Conservation (phyloP, 441 rosid genomes). For the Aquilaria agallochum region DNA sequence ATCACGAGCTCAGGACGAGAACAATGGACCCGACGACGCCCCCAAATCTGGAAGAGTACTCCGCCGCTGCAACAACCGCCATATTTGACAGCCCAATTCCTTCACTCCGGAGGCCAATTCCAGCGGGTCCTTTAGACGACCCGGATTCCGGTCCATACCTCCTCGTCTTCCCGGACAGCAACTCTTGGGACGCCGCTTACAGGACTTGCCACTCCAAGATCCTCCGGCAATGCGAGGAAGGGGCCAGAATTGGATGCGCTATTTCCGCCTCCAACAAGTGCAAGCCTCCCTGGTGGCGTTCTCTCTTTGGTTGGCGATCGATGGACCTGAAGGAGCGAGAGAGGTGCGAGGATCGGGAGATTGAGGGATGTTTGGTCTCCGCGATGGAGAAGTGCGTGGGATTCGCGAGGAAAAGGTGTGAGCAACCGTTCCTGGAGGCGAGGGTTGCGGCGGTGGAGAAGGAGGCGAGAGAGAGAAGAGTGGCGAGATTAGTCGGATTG, state of each 20-base stretch:
- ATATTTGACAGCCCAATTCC: slow-evolving; percentile 45
- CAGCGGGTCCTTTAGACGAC: slow-evolving; percentile 33
- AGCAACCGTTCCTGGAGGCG: slow-evolving; percentile 43
- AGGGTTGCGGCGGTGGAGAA: slow-evolving; percentile 36
- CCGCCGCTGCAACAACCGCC: slow-evolving; percentile 44
- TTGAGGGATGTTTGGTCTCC: slow-evolving; percentile 46
- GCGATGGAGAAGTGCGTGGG: slow-evolving; percentile 56
- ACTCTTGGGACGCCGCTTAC: slow-evolving; percentile 52
- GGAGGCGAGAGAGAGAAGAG: slow-evolving; percentile 15
- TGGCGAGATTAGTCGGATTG: slow-evolving; percentile 24
- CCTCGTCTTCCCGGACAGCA: slow-evolving; percentile 52
- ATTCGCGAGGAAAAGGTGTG: slow-evolving; percentile 53
- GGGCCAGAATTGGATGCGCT: slow-evolving; percentile 77
- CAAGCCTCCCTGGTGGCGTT: slow-evolving; percentile 69
- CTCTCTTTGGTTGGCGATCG: slow-evolving; percentile 21
- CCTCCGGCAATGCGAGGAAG: slow-evolving; percentile 59
- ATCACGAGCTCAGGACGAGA: neutral
- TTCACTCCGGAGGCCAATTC: slow-evolving; percentile 62
- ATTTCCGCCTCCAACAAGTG: slow-evolving; percentile 60
- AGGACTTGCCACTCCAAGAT: slow-evolving; percentile 39
- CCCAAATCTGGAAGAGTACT: slow-evolving; percentile 42
- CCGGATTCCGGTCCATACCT: slow-evolving; percentile 35
- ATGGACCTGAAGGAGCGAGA: slow-evolving; percentile 48
- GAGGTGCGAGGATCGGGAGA: slow-evolving; percentile 56
- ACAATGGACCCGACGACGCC: slow-evolving; percentile 9